phyloP scores from a whole-genome alignment of 306 rosid genomes.

The Vachellia collinsii region DNA sequence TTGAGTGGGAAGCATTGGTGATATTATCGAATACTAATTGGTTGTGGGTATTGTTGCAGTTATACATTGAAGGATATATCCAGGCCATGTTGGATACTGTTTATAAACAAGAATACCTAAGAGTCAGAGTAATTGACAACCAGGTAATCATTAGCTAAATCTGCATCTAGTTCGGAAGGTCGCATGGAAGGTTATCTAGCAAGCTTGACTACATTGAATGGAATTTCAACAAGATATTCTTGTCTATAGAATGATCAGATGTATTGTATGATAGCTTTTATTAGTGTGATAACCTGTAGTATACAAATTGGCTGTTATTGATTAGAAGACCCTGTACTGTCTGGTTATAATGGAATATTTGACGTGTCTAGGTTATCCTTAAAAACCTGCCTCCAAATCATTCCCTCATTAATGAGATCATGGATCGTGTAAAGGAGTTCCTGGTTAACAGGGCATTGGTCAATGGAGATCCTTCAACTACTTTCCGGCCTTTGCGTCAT shows the following conservation, averaged over 20 bases:
- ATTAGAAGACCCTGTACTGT: constrained; percentile 30
- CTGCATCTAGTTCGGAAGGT: constrained; percentile 23
- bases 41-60: constrained; percentile 61
- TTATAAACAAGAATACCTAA: constrained; percentile 87
- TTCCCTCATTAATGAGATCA: constrained; percentile 79
- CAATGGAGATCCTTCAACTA: constrained; percentile 71
- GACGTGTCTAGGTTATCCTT: constrained; percentile 67
- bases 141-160: constrained; percentile 57
- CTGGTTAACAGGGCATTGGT: constrained; percentile 83
- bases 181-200: constrained; percentile 21
- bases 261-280: constrained; percentile 15
- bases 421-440: constrained; percentile 75
- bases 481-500: constrained; percentile 62
- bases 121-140: constrained; percentile 87
- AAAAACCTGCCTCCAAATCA: constrained; percentile 92
- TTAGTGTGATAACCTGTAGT: constrained; percentile 19
- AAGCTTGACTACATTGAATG: constrained; percentile 13
- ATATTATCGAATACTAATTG: constrained; percentile 27
- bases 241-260: constrained; percentile 24
- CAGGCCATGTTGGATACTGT: constrained; percentile 96
- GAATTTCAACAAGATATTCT: constrained; percentile 17
- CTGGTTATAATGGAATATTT: constrained; percentile 37
- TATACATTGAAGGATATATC: constrained; percentile 94
- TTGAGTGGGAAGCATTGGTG: constrained; percentile 27
- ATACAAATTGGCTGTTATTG: constrained; percentile 28